Percentiles rank a stretch among this genome's conserved stretches.
Conservation (phyloP, 1,139 yeast species). For the Kodamaea ohmeri region DNA sequence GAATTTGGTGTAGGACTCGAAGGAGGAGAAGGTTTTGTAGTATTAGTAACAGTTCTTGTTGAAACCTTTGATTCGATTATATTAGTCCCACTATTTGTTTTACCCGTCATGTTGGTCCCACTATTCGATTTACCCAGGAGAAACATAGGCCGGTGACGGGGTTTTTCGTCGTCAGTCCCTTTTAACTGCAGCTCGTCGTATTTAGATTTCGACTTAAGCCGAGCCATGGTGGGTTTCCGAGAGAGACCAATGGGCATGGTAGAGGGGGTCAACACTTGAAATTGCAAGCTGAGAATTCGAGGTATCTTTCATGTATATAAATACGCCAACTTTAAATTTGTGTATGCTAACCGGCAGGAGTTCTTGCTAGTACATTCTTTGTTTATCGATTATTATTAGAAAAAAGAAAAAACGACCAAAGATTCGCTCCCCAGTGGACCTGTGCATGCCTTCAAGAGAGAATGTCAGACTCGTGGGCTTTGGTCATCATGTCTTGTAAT, state of each 20-base stretch:
- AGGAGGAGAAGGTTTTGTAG: neutral
- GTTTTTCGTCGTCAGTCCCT: neutral
- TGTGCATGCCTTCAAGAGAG: neutral
- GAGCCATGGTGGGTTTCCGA: conserved; percentile 3
- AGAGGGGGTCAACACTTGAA: neutral
- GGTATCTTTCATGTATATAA: conserved; percentile 4
- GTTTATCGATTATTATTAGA: conserved; percentile 3
- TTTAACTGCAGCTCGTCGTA: neutral
- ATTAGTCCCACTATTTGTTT: neutral
- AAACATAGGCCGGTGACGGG: conserved; percentile 2
- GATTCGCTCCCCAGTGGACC: conserved; percentile 2
- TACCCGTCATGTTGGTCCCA: neutral
- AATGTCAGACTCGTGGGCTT: no score
- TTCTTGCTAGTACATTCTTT: conserved; percentile 4
- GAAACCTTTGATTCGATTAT: no score
- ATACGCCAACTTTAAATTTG: neutral
- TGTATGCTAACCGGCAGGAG: conserved; percentile 5
- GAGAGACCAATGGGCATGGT: conserved; percentile 6
- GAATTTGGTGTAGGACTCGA: neutral
- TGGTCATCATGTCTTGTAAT: no score
- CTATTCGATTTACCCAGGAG: conserved; percentile 1
- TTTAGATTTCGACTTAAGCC: conserved; percentile 3
- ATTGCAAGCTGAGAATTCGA: neutral
- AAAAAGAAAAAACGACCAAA: neutral
- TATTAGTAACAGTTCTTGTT: neutral